Evolutionary conservation across 352 stramenopile species (phyloP).

Genomic region (Phytophthora sansomeana): DNA sequence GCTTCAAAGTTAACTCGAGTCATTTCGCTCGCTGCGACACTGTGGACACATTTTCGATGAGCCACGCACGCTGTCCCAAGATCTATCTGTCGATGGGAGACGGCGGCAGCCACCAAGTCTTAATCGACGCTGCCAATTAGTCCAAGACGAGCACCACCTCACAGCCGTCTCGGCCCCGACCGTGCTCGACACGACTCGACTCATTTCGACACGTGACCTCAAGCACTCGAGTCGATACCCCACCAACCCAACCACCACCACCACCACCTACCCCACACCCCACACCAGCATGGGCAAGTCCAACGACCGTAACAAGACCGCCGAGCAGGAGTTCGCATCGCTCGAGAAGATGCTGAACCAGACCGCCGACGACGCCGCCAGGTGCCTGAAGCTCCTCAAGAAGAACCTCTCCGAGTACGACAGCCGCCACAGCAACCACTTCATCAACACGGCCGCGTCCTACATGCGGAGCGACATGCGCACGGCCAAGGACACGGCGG

Average conservation of each 20-base stretch:
- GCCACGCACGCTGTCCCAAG: conserved; percentile 5
- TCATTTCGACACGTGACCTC: conserved; percentile 7
- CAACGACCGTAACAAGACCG: conserved; percentile 3
- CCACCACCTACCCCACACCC: not conserved
- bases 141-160: not conserved
- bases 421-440: conserved; percentile 6
- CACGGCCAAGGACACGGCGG: conserved; percentile 6
- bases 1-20: no score
- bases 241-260: not conserved
- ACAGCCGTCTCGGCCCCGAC: not conserved
- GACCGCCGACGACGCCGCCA: conserved; percentile 5
- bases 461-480: conserved; percentile 10
- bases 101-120: conserved; percentile 2
- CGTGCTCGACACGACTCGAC: not conserved
- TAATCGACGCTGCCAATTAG: not conserved
- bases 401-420: conserved; percentile 8
- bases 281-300: not conserved
- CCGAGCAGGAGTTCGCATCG: conserved; percentile 4
- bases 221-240: conserved; percentile 9
- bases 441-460: conserved; percentile 6
- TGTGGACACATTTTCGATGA: not conserved
- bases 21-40: not conserved
- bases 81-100: not conserved
- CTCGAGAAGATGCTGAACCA: conserved; percentile 6
- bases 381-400: conserved; percentile 9